A percentile compares a stretch with the other conserved stretches of the same genome.
These are phyloP conservation scores for Guyanaporus albipodus DNA, from an alignment of 768 basidiomycete genomes.

Conservation along the genomic window DNA sequence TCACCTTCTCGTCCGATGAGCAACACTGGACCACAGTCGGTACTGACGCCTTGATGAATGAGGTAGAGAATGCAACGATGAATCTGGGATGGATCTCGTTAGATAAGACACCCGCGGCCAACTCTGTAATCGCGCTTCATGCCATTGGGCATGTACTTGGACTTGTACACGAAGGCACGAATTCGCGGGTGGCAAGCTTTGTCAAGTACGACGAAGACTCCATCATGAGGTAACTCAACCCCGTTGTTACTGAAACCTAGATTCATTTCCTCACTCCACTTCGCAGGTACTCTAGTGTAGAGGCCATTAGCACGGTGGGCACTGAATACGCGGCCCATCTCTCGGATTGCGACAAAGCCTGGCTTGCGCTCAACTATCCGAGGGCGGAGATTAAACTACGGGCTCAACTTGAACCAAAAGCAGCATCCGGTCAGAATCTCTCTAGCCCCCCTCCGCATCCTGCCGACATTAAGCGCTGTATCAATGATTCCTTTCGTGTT, in stretches of 20 bases:
- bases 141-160: slow-evolving; percentile 1
- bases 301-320: background rate
- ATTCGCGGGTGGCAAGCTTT: background rate
- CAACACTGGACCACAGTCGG: background rate
- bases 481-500: background rate
- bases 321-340: background rate
- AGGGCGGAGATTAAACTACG: background rate
- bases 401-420: background rate
- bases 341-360: background rate
- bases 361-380: slow-evolving; percentile 1
- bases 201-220: background rate
- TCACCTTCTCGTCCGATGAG: background rate
- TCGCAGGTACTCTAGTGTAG: background rate
- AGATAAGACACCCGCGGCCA: background rate
- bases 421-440: background rate
- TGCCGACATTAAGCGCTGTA: background rate
- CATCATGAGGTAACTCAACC: background rate
- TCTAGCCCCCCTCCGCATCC: background rate
- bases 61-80: background rate
- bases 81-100: background rate
- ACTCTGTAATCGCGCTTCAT: background rate
- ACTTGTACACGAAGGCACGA: background rate
- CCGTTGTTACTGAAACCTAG: background rate
- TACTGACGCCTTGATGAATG: background rate
- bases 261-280: background rate